phyloP scores from a whole-genome alignment of 83 land plant genomes.

The Isoetes engelmannii region DNA sequence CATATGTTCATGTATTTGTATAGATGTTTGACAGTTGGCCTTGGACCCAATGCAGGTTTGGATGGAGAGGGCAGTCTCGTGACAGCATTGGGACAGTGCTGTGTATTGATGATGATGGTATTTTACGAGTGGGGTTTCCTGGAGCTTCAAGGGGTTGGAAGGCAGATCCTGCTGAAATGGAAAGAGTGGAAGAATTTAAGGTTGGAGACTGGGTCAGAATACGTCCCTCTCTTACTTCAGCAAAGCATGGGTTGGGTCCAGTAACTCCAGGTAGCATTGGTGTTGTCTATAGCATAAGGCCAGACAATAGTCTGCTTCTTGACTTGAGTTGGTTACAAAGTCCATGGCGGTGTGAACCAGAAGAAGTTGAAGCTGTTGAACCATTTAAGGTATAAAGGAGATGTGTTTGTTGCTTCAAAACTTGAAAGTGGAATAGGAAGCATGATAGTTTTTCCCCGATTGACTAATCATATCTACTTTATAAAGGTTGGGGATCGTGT shows the following conservation, averaged over 20 bases:
- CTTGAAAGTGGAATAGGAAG: too few species aligned
- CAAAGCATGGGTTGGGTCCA: slow-evolving; percentile 85
- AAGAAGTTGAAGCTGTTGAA: slow-evolving; percentile 85
- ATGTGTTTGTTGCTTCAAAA: too few species aligned
- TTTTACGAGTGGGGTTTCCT: slow-evolving; percentile 84
- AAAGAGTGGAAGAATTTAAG: slow-evolving; percentile 91
- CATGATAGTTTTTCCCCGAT: too few species aligned
- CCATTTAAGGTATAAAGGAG: slow-evolving; percentile 64
- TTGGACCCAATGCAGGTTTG: slow-evolving; percentile 49
- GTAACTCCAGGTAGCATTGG: slow-evolving; percentile 98
- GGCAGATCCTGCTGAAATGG: slow-evolving; percentile 98
- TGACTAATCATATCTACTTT: neutral
- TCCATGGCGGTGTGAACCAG: slow-evolving; percentile 97
- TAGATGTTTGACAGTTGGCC: neutral
- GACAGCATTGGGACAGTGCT: slow-evolving; percentile 91
- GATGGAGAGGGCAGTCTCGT: slow-evolving; percentile 89
- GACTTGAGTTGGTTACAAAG: slow-evolving; percentile 67
- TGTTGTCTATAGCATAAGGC: slow-evolving; percentile 75
- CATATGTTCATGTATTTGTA: neutral
- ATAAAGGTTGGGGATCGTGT: slow-evolving; percentile 83
- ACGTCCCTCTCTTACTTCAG: slow-evolving; percentile 75
- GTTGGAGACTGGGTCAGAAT: slow-evolving; percentile 95
- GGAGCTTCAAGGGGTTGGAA: slow-evolving; percentile 98
- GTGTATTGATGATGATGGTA: slow-evolving; percentile 93
- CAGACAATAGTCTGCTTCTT: slow-evolving; percentile 71